phyloP scores from a whole-genome alignment of 305 asterid genomes.

The Rubia peregrina region DNA sequence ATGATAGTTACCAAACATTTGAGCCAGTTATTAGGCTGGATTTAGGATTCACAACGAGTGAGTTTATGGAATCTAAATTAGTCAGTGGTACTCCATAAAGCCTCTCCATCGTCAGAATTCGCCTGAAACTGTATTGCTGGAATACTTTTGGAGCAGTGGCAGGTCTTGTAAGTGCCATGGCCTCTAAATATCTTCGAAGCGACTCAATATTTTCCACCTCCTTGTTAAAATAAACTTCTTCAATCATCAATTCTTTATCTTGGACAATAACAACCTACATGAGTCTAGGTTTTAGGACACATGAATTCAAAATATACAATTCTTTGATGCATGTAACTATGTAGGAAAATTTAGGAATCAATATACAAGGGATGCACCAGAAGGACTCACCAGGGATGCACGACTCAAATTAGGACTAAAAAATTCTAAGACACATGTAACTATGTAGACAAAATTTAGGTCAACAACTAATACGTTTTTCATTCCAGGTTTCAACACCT shows the following conservation, averaged over 20 bases:
- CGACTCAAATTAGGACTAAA: constrained; percentile 93
- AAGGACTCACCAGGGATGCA: constrained; percentile 74
- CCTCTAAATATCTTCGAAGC: constrained; percentile 71
- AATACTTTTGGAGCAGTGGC: constrained; percentile 96
- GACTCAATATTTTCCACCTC: constrained; percentile 86
- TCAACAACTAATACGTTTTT: constrained; percentile 90
- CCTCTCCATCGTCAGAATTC: constrained; percentile 91
- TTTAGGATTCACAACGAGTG: constrained; percentile 85
- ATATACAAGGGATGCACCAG: background rate
- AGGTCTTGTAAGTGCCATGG: constrained; percentile 84
- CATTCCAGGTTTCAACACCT: constrained; percentile 96
- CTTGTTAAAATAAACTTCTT: constrained; percentile 90
- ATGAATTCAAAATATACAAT: background rate
- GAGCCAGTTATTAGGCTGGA: constrained; percentile 87
- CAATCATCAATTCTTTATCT: constrained; percentile 97
- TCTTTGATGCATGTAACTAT: no score
- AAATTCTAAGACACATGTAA: constrained; percentile 87
- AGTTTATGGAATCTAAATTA: constrained; percentile 76
- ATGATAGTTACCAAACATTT: constrained; percentile 69
- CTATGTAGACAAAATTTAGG: constrained; percentile 82
- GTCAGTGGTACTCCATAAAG: constrained; percentile 98
- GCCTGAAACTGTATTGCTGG: constrained; percentile 52
- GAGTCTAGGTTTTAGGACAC: background rate
- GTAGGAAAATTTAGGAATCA: background rate
- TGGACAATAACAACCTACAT: constrained; percentile 87